Conservation (phyloP, 495 filamentous ascomycete species). For the Lophiotrema nucula region DNA sequence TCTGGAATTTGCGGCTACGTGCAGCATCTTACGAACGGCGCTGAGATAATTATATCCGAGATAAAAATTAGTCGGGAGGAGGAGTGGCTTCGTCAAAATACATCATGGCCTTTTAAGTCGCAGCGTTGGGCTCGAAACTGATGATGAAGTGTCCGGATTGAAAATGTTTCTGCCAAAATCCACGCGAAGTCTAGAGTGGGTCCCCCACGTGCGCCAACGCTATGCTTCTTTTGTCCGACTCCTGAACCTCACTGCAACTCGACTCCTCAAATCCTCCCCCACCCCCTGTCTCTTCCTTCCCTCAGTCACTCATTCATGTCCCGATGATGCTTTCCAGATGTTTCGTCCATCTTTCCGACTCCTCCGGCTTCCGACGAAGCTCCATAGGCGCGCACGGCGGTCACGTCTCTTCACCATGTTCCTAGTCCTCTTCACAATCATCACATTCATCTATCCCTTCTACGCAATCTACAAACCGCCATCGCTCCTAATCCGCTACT, state of each 20-base stretch:
- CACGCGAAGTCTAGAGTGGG: too few species aligned
- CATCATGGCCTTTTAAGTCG: too few species aligned
- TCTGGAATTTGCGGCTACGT: too few species aligned
- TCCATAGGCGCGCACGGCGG: constrained; percentile 56
- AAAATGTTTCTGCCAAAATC: too few species aligned
- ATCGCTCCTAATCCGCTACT: constrained; percentile 59
- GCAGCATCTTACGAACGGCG: too few species aligned
- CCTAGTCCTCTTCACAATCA: constrained; percentile 46
- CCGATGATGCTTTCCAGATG: not conserved
- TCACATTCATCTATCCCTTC: constrained; percentile 56
- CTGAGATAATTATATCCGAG: too few species aligned
- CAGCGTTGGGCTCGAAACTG: too few species aligned
- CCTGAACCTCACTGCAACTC: not conserved
- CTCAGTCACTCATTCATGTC: not conserved
- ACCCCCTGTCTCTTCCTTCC: not conserved
- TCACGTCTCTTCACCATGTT: constrained; percentile 57
- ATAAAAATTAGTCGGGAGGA: too few species aligned
- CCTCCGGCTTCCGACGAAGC: constrained; percentile 51
- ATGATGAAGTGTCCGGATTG: too few species aligned
- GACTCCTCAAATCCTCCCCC: not conserved
- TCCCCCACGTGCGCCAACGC: not conserved
- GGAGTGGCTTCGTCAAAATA: too few species aligned
- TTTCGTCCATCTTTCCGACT: constrained; percentile 26
- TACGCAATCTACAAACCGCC: constrained; percentile 76
- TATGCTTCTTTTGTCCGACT: not conserved